These are phyloP conservation scores for Calonectria crousiana DNA, from an alignment of 2,329 filamentous ascomycete genomes.

Conservation along the genomic window DNA sequence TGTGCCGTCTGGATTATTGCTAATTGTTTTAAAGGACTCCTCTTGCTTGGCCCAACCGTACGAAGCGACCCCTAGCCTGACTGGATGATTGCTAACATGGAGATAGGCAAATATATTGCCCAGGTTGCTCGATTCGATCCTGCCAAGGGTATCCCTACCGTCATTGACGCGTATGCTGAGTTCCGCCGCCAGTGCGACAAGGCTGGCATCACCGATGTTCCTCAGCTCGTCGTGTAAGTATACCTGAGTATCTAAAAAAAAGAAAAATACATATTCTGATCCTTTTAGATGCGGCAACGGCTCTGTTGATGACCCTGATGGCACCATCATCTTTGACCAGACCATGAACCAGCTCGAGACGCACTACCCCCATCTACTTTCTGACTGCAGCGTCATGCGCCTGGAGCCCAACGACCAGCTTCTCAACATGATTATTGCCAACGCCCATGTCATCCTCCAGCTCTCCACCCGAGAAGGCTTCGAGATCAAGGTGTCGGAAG, in stretches of 20 bases:
- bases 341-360: slow-evolving; percentile 76
- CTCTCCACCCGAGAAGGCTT: slow-evolving; percentile 87
- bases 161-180: slow-evolving; percentile 80
- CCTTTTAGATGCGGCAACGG: slow-evolving; percentile 74
- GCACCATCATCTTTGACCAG: slow-evolving; percentile 77
- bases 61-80: slow-evolving; percentile 20
- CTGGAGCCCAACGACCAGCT: slow-evolving; percentile 84
- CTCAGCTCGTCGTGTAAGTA: slow-evolving; percentile 77
- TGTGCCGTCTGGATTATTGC: background rate
- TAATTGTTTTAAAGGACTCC: slow-evolving; percentile 51
- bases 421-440: slow-evolving; percentile 80
- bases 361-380: slow-evolving; percentile 70
- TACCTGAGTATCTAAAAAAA: too few species aligned
- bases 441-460: slow-evolving; percentile 80
- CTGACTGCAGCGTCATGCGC: slow-evolving; percentile 80
- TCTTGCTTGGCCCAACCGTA: slow-evolving; percentile 67
- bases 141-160: slow-evolving; percentile 83
- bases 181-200: slow-evolving; percentile 73
- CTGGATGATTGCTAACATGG: slow-evolving; percentile 31
- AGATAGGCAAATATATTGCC: slow-evolving; percentile 75
- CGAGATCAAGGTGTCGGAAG: slow-evolving; percentile 88
- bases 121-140: slow-evolving; percentile 88
- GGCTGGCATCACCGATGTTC: slow-evolving; percentile 63
- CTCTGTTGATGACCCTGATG: slow-evolving; percentile 85
- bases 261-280: slow-evolving; percentile 10